phyloP scores from a whole-genome alignment of 345 rosid genomes.

The Sonneratia caseolaris region DNA sequence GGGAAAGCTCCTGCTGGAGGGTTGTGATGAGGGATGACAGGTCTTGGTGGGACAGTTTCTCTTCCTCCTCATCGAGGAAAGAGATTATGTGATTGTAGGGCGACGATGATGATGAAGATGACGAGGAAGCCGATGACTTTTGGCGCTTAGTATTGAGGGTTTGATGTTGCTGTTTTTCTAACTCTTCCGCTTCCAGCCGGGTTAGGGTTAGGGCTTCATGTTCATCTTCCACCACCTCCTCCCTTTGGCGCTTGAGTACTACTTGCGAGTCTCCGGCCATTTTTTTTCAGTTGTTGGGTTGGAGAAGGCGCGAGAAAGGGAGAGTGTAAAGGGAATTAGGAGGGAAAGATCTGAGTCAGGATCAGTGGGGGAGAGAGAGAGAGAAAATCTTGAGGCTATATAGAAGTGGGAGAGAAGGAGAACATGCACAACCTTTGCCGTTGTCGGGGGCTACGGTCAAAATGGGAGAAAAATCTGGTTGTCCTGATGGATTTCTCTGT shows the following conservation, averaged over 20 bases:
- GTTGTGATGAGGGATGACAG: constrained; percentile 42
- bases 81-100: constrained; percentile 24
- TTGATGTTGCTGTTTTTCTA: background rate
- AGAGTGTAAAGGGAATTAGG: background rate
- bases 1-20: constrained; percentile 35
- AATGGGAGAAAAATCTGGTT: constrained; percentile 10
- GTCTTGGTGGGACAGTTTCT: constrained; percentile 37
- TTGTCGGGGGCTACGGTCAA: constrained; percentile 31
- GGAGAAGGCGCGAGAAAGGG: background rate
- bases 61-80: constrained; percentile 40
- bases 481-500: background rate
- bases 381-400: constrained; percentile 27
- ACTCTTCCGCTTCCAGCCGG: constrained; percentile 8
- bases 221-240: constrained; percentile 26
- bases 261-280: constrained; percentile 36
- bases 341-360: background rate
- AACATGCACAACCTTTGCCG: too few relatives aligned
- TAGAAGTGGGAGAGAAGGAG: constrained; percentile 25
- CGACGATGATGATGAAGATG: background rate
- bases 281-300: background rate
- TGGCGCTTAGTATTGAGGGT: constrained; percentile 25
- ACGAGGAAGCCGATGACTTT: constrained; percentile 19
- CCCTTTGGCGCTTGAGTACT: constrained; percentile 39
- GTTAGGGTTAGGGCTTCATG: constrained; percentile 29
- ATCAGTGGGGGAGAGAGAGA: constrained; percentile 33